Conservation (phyloP, 2,329 filamentous ascomycete species). For the Scleromitrula shiraiana region DNA sequence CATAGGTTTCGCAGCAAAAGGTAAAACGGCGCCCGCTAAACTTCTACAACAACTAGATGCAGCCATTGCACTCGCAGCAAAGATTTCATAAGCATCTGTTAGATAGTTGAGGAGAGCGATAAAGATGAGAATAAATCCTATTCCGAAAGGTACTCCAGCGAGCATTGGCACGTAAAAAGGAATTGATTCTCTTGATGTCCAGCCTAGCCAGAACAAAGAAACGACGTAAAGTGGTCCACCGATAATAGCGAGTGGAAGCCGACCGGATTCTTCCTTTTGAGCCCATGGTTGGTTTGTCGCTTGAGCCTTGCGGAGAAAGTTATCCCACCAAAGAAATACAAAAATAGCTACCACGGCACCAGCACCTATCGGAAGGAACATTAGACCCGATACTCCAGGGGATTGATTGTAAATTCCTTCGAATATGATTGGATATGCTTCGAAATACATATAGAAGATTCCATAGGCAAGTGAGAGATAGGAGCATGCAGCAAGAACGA, state of each 20-base stretch:
- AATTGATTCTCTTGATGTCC: constrained; percentile 43
- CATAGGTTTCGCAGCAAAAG: constrained; percentile 40
- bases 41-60: constrained; percentile 33
- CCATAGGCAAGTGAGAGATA: constrained; percentile 55
- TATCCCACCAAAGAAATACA: constrained; percentile 44
- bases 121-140: constrained; percentile 46
- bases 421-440: constrained; percentile 58
- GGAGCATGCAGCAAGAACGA: constrained; percentile 53
- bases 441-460: constrained; percentile 57
- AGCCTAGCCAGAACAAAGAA: constrained; percentile 51
- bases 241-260: constrained; percentile 39
- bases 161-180: constrained; percentile 49
- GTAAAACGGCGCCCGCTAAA: constrained; percentile 37
- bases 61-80: constrained; percentile 48
- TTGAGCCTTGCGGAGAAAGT: constrained; percentile 42
- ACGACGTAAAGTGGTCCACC: constrained; percentile 37
- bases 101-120: constrained; percentile 54
- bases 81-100: constrained; percentile 47
- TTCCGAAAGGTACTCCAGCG: constrained; percentile 47
- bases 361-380: constrained; percentile 47
- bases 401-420: constrained; percentile 51
- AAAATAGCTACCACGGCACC: constrained; percentile 44
- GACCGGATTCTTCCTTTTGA: constrained; percentile 44
- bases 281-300: constrained; percentile 37
- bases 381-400: constrained; percentile 47